A percentile compares a stretch with the other conserved stretches of the same genome.
phyloP scores from a whole-genome alignment of 208 protist genomes.

The Tritrichomonas musculus region DNA sequence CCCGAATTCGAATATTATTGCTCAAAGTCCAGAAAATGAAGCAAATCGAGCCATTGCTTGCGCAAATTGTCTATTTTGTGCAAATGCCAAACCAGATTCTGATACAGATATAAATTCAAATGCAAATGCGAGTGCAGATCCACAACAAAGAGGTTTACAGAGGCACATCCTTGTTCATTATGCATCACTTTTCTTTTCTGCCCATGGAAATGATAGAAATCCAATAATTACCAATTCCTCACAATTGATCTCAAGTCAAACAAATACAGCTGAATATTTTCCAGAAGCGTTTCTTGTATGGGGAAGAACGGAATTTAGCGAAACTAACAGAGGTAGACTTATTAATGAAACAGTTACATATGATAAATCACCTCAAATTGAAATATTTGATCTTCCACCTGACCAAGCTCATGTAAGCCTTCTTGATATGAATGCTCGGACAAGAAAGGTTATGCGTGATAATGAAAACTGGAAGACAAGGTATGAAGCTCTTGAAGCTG shows the following conservation, averaged over 20 bases:
- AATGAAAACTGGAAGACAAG: neutral
- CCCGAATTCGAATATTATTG: neutral
- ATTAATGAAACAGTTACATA: neutral
- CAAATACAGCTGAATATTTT: neutral
- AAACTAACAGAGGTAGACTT: neutral
- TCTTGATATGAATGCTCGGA: neutral
- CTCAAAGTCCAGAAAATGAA: neutral
- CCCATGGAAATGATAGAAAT: neutral
- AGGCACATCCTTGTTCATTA: neutral
- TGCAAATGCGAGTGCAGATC: too few relatives aligned
- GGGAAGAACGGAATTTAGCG: neutral
- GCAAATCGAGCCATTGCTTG: neutral
- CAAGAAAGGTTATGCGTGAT: neutral
- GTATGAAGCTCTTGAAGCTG: neutral
- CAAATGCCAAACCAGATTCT: too few relatives aligned
- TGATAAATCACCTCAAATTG: neutral
- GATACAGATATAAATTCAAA: too few relatives aligned
- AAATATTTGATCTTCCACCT: neutral
- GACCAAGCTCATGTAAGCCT: neutral
- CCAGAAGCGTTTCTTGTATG: neutral
- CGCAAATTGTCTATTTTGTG: neutral
- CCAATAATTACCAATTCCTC: neutral
- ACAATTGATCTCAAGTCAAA: too few relatives aligned
- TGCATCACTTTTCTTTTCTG: neutral
- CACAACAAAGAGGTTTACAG: neutral